Evolutionary conservation across 169 alveolate genomes (phyloP), one percentile per base, ranked within the genome.

Genomic region (Condylostoma magnum): DNA sequence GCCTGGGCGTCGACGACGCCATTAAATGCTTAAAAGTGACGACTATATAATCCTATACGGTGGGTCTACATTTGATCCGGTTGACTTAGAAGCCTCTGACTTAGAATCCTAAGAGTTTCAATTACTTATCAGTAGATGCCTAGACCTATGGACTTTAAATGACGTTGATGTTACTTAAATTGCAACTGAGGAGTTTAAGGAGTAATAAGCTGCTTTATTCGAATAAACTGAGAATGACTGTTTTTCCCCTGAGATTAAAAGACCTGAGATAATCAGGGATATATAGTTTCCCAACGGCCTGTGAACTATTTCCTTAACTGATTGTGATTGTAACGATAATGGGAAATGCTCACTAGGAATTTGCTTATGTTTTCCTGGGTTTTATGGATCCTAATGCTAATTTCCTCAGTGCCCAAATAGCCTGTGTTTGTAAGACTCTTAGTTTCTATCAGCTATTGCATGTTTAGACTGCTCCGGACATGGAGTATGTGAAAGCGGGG

Each of bases 221-320:
- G 58, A 41, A 6, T 4, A 37, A 60, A 60, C 57, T 36, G n/a
- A 41, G 2, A 60, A 28, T 27, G 31, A 33, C 33, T 60, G 71
- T 41, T 60, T 60, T 41, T 18, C n/a, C 12, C 20, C 12, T 0
- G 43, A 10, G 8, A n/a, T 38, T n/a, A 10, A 25, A 15, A 2
- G 20, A 1, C 71, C 71, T 0, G 31, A 18, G 1, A 22, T n/a
- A 22, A 41, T 6, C 20, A 37, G 50, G 33, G 1, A 34, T 18
- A 18, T 69, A 46, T 38, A 69, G 31, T 47, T 63, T 68, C 65
- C 74, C 67, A 27, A 69, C 37, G 48, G 60, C 53, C 20, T 46
- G 70, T 18, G 69, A 46, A 6, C 60, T 27, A 48, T 57, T 31
- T 10, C 48, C 55, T 8, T 56, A 37, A 34, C 48, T 28, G 0